Base-by-base conservation (phyloP, 108 stramenopile species). In the Skeletonema menzelii region DNA sequence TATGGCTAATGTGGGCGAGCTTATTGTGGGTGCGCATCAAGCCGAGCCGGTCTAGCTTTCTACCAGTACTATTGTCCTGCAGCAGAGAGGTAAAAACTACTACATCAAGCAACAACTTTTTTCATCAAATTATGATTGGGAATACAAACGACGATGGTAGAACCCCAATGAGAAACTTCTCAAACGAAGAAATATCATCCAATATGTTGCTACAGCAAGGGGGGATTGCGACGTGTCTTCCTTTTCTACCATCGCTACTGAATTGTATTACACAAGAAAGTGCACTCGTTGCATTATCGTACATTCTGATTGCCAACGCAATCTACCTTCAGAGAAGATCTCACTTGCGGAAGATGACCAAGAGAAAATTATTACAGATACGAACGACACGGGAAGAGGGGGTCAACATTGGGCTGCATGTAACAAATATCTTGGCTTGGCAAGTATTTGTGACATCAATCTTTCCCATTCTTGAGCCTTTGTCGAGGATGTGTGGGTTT, bases 311-410 rank as follows among this genome's bases (percentile, higher is more conserved):
- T 17, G 55, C 79, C 8, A 85, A 85, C 65, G 53, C 53, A 27
- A 44, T 70, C 2, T 85, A 85, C 44, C 69, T 85, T 2, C 76
- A 66, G 10, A 53, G 84, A 64, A 31, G 84, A 79, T 78, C 84
- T 32, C 59, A 69, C 40, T 28, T 85, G 28, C 71, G 80, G 1
- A 37, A 62, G 24, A 77, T 77, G 67, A 20, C 84, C 19, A 85
- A 72, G 58, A 27, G 59, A 62, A 68, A 69, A 37, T 47, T 85
- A 58, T 53, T 72, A 27, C 26, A 77, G 56, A 80, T 84, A 55
- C 69, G 84, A 27, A 66, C 69, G 2, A 72, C 70, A 14, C 42
- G 76, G 24, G 84, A 84, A 69, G 37, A 59, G 12, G 79, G 79
- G 15, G 79, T 84, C 2, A 34, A 65, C 12, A 34, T 61, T 31